Conservation (phyloP, 495 filamentous ascomycete species). For the Elasticomyces elasticus region DNA sequence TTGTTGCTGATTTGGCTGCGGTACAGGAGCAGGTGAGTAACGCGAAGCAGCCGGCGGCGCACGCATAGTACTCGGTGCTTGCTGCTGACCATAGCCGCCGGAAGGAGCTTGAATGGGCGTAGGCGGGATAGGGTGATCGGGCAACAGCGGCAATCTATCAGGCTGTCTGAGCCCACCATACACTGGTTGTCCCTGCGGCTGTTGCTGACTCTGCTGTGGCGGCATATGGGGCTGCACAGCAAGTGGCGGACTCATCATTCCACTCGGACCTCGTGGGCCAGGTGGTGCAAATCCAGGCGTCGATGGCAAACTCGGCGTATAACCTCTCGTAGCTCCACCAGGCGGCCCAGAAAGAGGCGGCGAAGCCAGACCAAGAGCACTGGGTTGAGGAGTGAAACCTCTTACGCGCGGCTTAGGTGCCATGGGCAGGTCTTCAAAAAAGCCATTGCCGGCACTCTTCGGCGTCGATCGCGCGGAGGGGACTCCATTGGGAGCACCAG, state of each 20-base stretch:
- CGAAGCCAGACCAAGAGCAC: not conserved
- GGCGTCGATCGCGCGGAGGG: constrained; percentile 2
- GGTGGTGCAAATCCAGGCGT: not conserved
- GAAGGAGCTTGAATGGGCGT: constrained; percentile 37
- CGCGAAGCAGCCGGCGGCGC: constrained; percentile 19
- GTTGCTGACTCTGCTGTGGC: constrained; percentile 1
- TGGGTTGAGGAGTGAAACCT: constrained; percentile 44
- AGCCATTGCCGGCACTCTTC: constrained; percentile 42
- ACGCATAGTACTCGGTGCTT: no score
- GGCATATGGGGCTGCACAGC: constrained; percentile 2
- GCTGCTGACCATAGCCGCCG: no score
- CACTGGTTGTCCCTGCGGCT: constrained; percentile 1
- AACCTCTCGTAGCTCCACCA: constrained; percentile 17
- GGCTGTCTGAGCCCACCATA: constrained; percentile 25
- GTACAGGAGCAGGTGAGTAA: constrained; percentile 22
- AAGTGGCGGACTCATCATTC: not conserved
- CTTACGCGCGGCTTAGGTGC: constrained; percentile 42
- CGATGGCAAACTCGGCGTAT: constrained; percentile 21
- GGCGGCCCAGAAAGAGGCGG: not conserved
- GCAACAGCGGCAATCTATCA: constrained; percentile 43
- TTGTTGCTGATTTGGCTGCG: constrained; percentile 2
- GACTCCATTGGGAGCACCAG: not conserved
- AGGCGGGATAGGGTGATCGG: constrained; percentile 30
- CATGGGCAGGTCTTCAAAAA: constrained; percentile 83
- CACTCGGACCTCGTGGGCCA: not conserved